Conservation (phyloP, 1,284 basidiomycete species). For the Rhodotorula sp. region DNA sequence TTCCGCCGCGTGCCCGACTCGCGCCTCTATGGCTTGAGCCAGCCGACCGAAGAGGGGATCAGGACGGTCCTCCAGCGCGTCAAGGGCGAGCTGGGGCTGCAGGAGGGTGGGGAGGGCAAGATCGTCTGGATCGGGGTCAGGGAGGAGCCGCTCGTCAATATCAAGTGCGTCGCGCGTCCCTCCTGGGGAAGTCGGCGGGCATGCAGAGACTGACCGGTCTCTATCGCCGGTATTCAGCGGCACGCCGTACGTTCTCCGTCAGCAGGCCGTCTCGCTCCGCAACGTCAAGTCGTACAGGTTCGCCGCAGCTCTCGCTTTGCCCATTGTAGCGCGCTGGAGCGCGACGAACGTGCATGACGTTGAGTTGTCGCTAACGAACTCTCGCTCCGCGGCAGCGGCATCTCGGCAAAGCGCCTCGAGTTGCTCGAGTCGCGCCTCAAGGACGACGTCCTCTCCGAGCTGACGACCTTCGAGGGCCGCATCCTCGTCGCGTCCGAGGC, state of each 20-base stretch:
- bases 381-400: conserved; percentile 67
- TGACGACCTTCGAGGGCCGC: conserved; percentile 79
- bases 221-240: conserved; percentile 7
- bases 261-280: conserved; percentile 49
- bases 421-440: conserved; percentile 87
- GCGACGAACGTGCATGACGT: too few species aligned
- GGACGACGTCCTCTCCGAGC: conserved; percentile 82
- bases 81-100: conserved; percentile 62
- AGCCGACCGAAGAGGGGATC: conserved; percentile 89
- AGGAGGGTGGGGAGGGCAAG: conserved; percentile 56
- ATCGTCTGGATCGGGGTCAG: conserved; percentile 83
- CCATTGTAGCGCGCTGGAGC: too few species aligned
- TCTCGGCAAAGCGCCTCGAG: conserved; percentile 82
- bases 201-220: neutral
- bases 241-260: conserved; percentile 55
- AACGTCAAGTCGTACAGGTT: conserved; percentile 50
- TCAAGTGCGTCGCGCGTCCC: conserved; percentile 64
- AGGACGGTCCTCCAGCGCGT: conserved; percentile 67
- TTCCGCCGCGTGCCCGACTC: conserved; percentile 82
- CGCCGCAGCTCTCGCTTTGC: conserved; percentile 4
- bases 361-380: neutral
- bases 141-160: conserved; percentile 86
- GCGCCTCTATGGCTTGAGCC: conserved; percentile 83
- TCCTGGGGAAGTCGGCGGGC: too few species aligned
- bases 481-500: conserved; percentile 89